These are phyloP conservation scores for Aspergillus ochraceoroseus DNA, from an alignment of 2,329 filamentous ascomycete species.

Conservation along the genomic window DNA sequence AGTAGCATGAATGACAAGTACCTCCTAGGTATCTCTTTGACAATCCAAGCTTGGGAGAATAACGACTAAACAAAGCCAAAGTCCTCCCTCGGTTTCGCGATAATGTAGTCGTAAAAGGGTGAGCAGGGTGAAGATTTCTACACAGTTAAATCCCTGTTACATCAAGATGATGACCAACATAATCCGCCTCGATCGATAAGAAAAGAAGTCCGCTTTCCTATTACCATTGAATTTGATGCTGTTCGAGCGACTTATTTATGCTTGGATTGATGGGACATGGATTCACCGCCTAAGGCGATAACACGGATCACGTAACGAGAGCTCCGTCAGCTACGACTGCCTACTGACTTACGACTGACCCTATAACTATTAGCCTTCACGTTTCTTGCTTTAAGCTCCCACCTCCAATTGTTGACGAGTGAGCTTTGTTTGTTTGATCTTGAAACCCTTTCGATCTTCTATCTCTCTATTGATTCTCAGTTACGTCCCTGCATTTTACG, in stretches of 20 bases:
- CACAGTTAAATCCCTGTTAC: too few relatives aligned
- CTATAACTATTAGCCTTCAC: constrained; percentile 10
- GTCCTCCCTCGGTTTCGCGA: too few relatives aligned
- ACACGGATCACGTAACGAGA: constrained; percentile 25
- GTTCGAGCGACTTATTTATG: too few relatives aligned
- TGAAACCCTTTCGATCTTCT: background rate
- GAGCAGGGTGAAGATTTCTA: too few relatives aligned
- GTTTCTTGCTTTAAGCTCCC: constrained; percentile 20
- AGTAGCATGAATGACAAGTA: constrained; percentile 3
- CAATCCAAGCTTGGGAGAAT: background rate
- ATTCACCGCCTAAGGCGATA: constrained; percentile 16
- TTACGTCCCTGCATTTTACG: background rate
- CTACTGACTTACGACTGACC: constrained; percentile 19
- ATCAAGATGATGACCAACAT: background rate
- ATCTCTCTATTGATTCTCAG: background rate
- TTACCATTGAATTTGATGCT: too few relatives aligned
- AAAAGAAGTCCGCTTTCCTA: too few relatives aligned
- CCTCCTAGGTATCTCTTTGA: background rate
- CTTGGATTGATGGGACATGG: background rate
- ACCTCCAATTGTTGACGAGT: background rate
- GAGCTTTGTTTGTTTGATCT: background rate
- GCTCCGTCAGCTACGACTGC: constrained; percentile 40
- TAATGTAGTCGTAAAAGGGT: too few relatives aligned
- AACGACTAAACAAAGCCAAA: background rate
- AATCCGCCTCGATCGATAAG: too few relatives aligned